Evolutionary conservation across 305 asterid genomes (phyloP).

Genomic region (Fraxinus floribunda): DNA sequence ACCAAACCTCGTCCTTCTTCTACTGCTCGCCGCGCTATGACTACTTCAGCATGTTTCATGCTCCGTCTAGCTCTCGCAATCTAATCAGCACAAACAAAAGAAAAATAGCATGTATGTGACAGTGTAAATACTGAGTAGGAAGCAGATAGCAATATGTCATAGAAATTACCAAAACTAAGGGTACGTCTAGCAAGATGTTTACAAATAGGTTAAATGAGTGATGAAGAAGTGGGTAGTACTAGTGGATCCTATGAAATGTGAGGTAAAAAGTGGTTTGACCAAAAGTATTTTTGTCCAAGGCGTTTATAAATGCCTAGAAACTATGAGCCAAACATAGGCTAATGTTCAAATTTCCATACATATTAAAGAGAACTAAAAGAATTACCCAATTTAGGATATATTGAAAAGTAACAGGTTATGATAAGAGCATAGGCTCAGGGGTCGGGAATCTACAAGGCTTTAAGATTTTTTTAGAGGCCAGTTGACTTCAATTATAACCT

Average conservation of each 20-base stretch:
- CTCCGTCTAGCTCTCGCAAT: slow-evolving; percentile 66
- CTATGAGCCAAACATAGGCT: not conserved
- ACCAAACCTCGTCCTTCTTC: slow-evolving; percentile 95
- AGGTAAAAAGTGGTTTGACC: no score
- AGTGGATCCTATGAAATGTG: no score
- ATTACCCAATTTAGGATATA: not conserved
- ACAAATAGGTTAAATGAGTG: not conserved
- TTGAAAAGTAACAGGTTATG: not conserved
- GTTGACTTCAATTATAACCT: not conserved
- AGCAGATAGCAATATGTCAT: not conserved
- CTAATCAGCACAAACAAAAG: slow-evolving; percentile 35
- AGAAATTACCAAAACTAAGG: not conserved
- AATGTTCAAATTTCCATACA: not conserved
- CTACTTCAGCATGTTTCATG: slow-evolving; percentile 91
- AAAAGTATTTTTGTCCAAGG: not conserved
- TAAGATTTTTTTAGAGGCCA: not conserved
- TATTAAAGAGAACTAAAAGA: not conserved
- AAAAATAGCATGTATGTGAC: not conserved
- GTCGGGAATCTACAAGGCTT: not conserved
- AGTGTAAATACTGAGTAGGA: not conserved
- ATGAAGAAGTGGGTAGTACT: no score
- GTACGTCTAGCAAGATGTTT: not conserved
- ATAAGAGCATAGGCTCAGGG: not conserved
- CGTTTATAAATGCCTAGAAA: not conserved
- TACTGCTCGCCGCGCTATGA: slow-evolving; percentile 87